These are phyloP conservation scores for Solanum etuberosum DNA, from an alignment of 257 asterid species.

Conservation along the genomic window DNA sequence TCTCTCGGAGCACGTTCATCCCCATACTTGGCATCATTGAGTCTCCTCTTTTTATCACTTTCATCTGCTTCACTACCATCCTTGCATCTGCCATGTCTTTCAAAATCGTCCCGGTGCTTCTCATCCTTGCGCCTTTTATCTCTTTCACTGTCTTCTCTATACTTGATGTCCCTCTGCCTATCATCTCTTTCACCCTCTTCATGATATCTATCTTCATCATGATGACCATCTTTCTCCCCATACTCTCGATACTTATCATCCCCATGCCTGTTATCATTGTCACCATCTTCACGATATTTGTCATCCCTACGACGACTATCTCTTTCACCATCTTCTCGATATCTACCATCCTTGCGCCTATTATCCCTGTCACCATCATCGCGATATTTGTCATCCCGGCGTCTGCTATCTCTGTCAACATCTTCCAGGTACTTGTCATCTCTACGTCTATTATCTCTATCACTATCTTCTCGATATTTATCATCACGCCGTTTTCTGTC, in stretches of 20 bases:
- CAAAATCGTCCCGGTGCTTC: conserved; percentile 52
- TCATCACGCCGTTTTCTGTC: conserved; percentile 50
- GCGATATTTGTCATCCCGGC: conserved; percentile 44
- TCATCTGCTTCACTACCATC: conserved; percentile 59
- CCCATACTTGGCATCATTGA: conserved; percentile 49
- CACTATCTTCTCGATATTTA: conserved; percentile 11
- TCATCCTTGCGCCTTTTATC: conserved; percentile 53
- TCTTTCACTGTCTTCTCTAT: conserved; percentile 44
- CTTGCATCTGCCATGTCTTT: conserved; percentile 36
- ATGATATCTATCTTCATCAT: conserved; percentile 47
- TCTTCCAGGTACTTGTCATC: conserved; percentile 50
- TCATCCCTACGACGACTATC: conserved; percentile 45
- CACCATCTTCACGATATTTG: conserved; percentile 47
- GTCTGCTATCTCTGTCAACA: conserved; percentile 50
- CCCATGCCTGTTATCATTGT: conserved; percentile 36
- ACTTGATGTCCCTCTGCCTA: conserved; percentile 36
- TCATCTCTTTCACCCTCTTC: conserved; percentile 53
- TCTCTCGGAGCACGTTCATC: conserved; percentile 52
- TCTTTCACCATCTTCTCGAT: conserved; percentile 52
- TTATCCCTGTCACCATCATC: conserved; percentile 48
- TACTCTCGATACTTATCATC: conserved; percentile 56
- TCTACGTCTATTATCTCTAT: conserved; percentile 3
- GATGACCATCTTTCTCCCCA: conserved; percentile 45
- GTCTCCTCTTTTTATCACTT: conserved; percentile 58
- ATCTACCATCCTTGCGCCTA: conserved; percentile 39